phyloP scores from a whole-genome alignment of 2,329 filamentous ascomycete genomes.

The Chalaropsis thielavioides region DNA sequence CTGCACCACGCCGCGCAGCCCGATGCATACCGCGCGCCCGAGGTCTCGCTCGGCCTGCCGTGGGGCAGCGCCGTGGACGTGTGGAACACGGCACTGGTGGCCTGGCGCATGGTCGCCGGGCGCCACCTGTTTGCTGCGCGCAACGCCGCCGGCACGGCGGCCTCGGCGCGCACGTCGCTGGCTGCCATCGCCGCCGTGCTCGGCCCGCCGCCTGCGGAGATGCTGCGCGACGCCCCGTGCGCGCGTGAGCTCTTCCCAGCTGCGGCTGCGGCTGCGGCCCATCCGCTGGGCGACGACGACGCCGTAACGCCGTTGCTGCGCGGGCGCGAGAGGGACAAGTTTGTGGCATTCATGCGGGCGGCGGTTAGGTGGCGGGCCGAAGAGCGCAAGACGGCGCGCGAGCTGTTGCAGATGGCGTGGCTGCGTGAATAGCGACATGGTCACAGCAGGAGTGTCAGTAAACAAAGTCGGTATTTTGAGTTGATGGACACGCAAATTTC shows the following conservation, averaged over 20 bases:
- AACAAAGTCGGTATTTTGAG: not conserved
- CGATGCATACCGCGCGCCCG: slow-evolving; percentile 25
- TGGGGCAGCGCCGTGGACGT: slow-evolving; percentile 26
- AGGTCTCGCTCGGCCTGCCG: slow-evolving; percentile 26
- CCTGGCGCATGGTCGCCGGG: slow-evolving; percentile 18
- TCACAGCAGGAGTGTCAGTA: not conserved
- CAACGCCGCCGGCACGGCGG: not conserved
- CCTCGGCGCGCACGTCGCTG: not conserved
- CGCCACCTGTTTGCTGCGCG: not conserved
- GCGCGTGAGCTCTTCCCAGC: too few species aligned
- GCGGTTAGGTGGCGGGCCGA: not conserved
- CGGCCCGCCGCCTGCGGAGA: too few species aligned
- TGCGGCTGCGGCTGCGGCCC: too few species aligned
- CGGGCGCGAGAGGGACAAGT: not conserved
- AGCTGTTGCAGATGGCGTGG: not conserved
- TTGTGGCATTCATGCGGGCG: not conserved
- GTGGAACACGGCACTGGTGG: slow-evolving; percentile 27
- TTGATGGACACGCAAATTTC: not conserved
- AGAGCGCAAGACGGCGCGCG: not conserved
- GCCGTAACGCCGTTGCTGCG: not conserved
- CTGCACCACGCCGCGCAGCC: slow-evolving; percentile 22
- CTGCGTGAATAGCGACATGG: not conserved
- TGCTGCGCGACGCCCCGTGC: too few species aligned
- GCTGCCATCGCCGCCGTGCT: too few species aligned
- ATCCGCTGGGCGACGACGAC: not conserved